Evolutionary conservation across 73 alveolate species (phyloP).

Genomic region (Tetrahymena borealis): DNA sequence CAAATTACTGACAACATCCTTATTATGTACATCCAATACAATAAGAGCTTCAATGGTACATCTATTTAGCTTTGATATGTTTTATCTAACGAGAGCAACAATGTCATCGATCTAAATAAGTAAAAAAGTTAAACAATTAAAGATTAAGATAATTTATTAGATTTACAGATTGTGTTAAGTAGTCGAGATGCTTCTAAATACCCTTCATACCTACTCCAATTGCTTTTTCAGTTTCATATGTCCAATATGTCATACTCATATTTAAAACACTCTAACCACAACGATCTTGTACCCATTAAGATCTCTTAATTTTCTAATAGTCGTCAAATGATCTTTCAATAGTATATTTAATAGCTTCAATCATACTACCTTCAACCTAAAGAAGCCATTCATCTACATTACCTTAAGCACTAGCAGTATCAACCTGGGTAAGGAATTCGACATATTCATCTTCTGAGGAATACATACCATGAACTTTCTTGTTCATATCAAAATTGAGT

Average conservation of each 20-base stretch:
- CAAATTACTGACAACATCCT: slow-evolving; percentile 68
- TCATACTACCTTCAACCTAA: slow-evolving; percentile 89
- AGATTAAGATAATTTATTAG: slow-evolving; percentile 29
- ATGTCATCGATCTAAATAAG: slow-evolving; percentile 65
- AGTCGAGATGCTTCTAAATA: neutral
- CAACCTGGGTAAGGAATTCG: slow-evolving; percentile 77
- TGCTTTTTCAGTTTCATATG: slow-evolving; percentile 10
- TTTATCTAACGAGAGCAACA: slow-evolving; percentile 86
- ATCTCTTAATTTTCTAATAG: slow-evolving; percentile 60
- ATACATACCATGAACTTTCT: slow-evolving; percentile 89
- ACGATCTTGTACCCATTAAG: slow-evolving; percentile 54
- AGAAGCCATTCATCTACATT: slow-evolving; percentile 98
- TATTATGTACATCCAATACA: slow-evolving; percentile 90
- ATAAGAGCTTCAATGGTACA: slow-evolving; percentile 85
- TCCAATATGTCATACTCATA: slow-evolving; percentile 17
- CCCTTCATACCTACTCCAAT: neutral
- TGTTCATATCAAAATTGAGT: slow-evolving; percentile 81
- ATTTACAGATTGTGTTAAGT: slow-evolving; percentile 28
- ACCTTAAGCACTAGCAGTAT: slow-evolving; percentile 85
- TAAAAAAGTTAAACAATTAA: too few species aligned
- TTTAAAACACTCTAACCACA: slow-evolving; percentile 10
- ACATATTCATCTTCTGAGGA: slow-evolving; percentile 93
- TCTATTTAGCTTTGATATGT: slow-evolving; percentile 76
- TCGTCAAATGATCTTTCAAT: slow-evolving; percentile 71
- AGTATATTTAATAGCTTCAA: slow-evolving; percentile 68